These are phyloP conservation scores for Moesziomyces sp. DNA, from an alignment of 1,284 basidiomycete genomes.

Conservation along the genomic window DNA sequence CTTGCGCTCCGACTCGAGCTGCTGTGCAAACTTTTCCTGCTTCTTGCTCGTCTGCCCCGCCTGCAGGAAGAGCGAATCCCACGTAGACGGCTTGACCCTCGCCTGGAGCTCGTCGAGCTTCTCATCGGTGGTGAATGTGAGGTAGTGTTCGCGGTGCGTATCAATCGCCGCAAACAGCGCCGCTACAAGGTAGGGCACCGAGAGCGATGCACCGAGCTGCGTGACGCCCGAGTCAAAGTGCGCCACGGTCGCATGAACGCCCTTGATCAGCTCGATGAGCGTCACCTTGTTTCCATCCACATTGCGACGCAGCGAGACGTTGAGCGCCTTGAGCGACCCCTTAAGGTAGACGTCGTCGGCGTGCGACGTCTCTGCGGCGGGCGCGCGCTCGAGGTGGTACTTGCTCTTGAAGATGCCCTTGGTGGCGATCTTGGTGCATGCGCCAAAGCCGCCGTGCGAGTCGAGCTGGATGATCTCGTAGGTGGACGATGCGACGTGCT, in stretches of 20 bases:
- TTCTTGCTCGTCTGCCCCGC: conserved; percentile 45
- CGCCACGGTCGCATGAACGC: conserved; percentile 32
- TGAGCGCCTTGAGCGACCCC: conserved; percentile 37
- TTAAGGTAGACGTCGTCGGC: conserved; percentile 40
- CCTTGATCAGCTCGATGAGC: conserved; percentile 38
- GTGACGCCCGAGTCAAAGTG: conserved; percentile 36
- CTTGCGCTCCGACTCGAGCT: conserved; percentile 32
- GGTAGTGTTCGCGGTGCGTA: conserved; percentile 42
- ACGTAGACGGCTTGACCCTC: conserved; percentile 53
- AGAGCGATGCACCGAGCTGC: conserved; percentile 9
- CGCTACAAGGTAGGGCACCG: conserved; percentile 37
- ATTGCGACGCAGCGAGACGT: conserved; percentile 30
- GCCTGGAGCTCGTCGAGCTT: conserved; percentile 75
- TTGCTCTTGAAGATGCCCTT: conserved; percentile 50
- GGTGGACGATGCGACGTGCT: conserved; percentile 44
- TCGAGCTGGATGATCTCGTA: conserved; percentile 43
- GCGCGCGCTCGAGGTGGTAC: conserved; percentile 30
- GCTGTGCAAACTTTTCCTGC: conserved; percentile 45
- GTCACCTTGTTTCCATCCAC: conserved; percentile 31
- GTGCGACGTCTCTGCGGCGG: conserved; percentile 5
- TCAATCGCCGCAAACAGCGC: conserved; percentile 39
- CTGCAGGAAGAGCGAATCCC: conserved; percentile 45
- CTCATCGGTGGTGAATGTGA: conserved; percentile 78
- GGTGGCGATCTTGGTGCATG: conserved; percentile 39
- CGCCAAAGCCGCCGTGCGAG: conserved; percentile 26